Base-by-base conservation (phyloP, 2,329 filamentous ascomycete species). In the Madurella mycetomatis region DNA sequence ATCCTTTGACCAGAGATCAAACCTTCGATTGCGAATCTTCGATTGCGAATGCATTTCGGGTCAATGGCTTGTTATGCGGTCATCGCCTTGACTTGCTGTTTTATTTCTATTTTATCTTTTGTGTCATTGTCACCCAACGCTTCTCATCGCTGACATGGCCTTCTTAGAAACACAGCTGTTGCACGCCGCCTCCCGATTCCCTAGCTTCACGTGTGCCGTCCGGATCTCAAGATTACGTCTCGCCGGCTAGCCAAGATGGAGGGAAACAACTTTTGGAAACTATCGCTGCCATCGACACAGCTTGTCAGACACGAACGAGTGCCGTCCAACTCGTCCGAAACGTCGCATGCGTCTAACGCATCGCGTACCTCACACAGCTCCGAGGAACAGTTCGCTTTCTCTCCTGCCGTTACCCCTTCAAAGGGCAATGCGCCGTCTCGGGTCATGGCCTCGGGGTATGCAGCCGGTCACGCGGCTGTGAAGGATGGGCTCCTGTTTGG, bases 231-330 rank as follows among this genome's bases (percentile, higher is more conserved):
- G 4, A 13, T 18, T n/a, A 37, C 44, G 4, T 18, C 31, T 18
- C 9, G 16, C 45, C 34, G 25, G 25, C 25, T 7, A 25, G 25
- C 13, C 34, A 17, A 51, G 18, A 57, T 57, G 55, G 44, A 49
- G 9, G 19, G 25, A 5, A 40, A 37, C 5, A 40, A 32, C 15
- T 13, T 16, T 7, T 25, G 49, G 41, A 19, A 18, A 18, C 76
- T 75, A 60, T 67, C 77, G 34, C 69, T 75, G 51, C 72, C 73
- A 45, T 64, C 65, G 16, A 69, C 74, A 57, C 72, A 76, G 41
- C 78, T 76, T 37, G 67, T 68, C 41, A 74, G 74, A 19, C 59
- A 52, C 18, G 50, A 45, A 34, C 51, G 62, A 17, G 51, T 53
- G 13, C 44, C 76, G 56, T 79, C 78, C 51, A 75, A 69, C 63